Evolutionary conservation across 306 rosid species (phyloP).

Genomic region (Fagus crenata): DNA sequence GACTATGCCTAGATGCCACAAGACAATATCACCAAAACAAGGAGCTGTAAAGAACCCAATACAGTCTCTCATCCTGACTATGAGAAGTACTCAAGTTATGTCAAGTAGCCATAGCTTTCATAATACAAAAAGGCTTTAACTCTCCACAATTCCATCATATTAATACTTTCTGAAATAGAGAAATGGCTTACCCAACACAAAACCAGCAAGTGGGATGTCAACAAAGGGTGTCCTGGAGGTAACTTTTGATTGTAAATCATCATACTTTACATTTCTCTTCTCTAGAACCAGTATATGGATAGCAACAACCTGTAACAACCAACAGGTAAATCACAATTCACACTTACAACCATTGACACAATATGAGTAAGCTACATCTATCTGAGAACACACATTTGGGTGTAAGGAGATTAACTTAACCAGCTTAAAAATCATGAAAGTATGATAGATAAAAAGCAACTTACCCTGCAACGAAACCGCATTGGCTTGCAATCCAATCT

Average conservation of each 20-base stretch:
- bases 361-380: not conserved
- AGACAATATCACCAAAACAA: not conserved
- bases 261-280: slow-evolving; percentile 38
- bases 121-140: not conserved
- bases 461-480: slow-evolving; percentile 68
- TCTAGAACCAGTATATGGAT: slow-evolving; percentile 60
- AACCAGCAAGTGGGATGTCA: slow-evolving; percentile 80
- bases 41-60: not conserved
- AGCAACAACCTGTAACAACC: slow-evolving; percentile 62
- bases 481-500: slow-evolving; percentile 41
- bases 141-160: not conserved
- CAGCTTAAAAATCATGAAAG: slow-evolving; percentile 20
- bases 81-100: not conserved
- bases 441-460: slow-evolving; percentile 13
- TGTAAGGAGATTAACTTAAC: slow-evolving; percentile 8
- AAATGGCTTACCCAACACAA: slow-evolving; percentile 67
- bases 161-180: slow-evolving; percentile 7
- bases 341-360: not conserved
- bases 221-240: slow-evolving; percentile 33
- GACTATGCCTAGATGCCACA: not conserved
- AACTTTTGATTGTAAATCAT: slow-evolving; percentile 25
- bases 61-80: not conserved
- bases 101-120: slow-evolving; percentile 1
- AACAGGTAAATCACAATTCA: not conserved
- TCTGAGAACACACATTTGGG: not conserved